Conservation (phyloP, 768 basidiomycete genomes). For the Hypholoma sublateritium region DNA sequence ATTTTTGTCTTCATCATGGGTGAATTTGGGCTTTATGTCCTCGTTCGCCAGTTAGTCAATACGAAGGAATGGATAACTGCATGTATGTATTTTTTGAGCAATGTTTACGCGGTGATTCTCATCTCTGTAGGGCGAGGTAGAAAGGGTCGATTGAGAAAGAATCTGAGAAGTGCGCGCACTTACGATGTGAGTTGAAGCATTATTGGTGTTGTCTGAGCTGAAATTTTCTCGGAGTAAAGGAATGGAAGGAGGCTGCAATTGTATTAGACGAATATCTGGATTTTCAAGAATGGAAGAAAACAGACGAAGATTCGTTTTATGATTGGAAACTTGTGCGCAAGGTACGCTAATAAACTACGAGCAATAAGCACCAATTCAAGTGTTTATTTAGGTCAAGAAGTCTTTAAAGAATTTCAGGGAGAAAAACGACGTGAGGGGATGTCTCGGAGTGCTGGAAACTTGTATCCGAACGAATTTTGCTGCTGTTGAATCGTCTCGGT, state of each 20-base stretch:
- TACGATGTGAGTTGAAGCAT: conserved; percentile 56
- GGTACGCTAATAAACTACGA: conserved; percentile 31
- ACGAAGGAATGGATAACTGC: conserved; percentile 91
- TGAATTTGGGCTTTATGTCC: conserved; percentile 85
- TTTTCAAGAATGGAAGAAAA: conserved; percentile 88
- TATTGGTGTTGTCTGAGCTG: background rate
- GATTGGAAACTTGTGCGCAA: conserved; percentile 87
- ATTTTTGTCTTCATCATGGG: conserved; percentile 81
- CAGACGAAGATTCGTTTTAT: conserved; percentile 87
- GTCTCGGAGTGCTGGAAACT: conserved; percentile 88
- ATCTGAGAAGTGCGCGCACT: conserved; percentile 68
- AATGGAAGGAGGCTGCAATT: conserved; percentile 86
- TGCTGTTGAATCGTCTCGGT: conserved; percentile 85
- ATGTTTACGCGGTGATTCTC: conserved; percentile 16
- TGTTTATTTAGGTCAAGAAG: conserved; percentile 54
- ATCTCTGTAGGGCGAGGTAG: conserved; percentile 73
- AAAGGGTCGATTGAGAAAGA: conserved; percentile 75
- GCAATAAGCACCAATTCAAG: background rate
- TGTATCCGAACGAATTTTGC: conserved; percentile 93
- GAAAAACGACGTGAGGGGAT: conserved; percentile 78
- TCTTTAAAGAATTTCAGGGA: conserved; percentile 73
- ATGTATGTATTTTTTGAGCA: conserved; percentile 46
- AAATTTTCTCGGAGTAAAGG: conserved; percentile 33
- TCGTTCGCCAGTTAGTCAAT: conserved; percentile 91
- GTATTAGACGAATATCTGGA: conserved; percentile 79